phyloP scores from a whole-genome alignment of 225 moss, liverwort and hornwort genomes.

The Pseudisothecium myosuroides region DNA sequence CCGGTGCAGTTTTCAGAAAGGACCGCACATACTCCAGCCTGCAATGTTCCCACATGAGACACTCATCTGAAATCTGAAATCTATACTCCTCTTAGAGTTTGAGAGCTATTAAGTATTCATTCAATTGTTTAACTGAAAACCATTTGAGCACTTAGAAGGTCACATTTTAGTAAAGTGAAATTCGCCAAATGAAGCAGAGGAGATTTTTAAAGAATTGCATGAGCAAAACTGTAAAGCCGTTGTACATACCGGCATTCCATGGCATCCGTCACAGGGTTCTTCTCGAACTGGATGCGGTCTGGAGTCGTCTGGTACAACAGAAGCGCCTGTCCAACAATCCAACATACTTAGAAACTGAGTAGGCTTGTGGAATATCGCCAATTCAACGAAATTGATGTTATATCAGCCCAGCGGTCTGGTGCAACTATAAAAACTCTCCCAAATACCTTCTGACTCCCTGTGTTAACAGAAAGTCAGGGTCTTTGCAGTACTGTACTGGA shows the following conservation, averaged over 20 bases:
- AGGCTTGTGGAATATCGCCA: not conserved
- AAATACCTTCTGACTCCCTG: not conserved
- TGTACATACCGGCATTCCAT: conserved; percentile 33
- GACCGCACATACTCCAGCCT: conserved; percentile 12
- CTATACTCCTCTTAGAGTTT: not conserved
- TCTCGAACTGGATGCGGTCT: conserved; percentile 38
- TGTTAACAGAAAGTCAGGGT: not conserved
- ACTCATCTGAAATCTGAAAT: not conserved
- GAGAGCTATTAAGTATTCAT: not conserved
- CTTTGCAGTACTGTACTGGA: not conserved
- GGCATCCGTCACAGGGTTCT: conserved; percentile 11
- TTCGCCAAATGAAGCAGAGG: not conserved
- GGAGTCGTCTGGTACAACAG: conserved; percentile 34
- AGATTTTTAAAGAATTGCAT: not conserved
- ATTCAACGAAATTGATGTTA: not conserved
- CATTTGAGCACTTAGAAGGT: not conserved
- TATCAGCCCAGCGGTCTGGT: not conserved
- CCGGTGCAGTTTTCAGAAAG: not conserved
- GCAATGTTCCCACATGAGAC: not conserved
- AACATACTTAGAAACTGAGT: not conserved
- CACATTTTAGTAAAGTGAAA: not conserved
- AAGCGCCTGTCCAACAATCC: conserved; percentile 13
- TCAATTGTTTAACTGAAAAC: not conserved
- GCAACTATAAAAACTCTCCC: not conserved
- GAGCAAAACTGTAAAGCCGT: not conserved